Conservation (phyloP, 139 green algal species). For the Auxenochlorella protothecoides region DNA sequence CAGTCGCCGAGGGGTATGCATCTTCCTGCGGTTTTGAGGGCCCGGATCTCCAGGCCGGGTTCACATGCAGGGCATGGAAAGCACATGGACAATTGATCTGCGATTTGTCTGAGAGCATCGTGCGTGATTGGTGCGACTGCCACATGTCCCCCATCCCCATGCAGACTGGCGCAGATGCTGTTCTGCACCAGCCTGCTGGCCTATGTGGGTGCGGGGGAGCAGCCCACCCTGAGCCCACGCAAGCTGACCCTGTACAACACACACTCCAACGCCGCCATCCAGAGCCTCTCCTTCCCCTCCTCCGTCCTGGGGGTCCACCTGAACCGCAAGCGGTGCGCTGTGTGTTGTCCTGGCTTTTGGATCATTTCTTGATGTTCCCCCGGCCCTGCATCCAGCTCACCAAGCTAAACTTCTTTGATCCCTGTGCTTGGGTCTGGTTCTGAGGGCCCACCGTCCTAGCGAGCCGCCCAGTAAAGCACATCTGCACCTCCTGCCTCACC, state of each 20-base stretch:
- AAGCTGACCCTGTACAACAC: slow-evolving; percentile 72
- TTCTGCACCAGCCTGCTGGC: slow-evolving; percentile 71
- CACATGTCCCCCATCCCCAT: not conserved
- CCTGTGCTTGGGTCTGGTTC: too few relatives aligned
- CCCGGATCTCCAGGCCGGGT: too few relatives aligned
- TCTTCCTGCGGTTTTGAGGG: too few relatives aligned
- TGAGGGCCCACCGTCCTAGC: too few relatives aligned
- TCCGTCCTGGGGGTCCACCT: slow-evolving; percentile 59
- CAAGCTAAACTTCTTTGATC: not conserved
- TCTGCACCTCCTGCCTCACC: not conserved
- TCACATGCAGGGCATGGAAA: too few relatives aligned
- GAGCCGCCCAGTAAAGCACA: too few relatives aligned
- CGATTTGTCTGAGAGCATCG: too few relatives aligned
- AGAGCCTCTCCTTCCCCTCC: slow-evolving; percentile 47
- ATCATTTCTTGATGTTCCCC: not conserved
- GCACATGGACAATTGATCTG: too few relatives aligned
- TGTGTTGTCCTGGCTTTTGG: not conserved
- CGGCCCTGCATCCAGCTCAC: not conserved
- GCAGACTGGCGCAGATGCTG: slow-evolving; percentile 71
- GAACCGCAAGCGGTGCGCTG: slow-evolving; percentile 51
- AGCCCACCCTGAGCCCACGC: slow-evolving; percentile 61
- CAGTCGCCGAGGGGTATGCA: too few relatives aligned
- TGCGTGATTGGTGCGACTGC: too few relatives aligned
- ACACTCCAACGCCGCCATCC: slow-evolving; percentile 35
- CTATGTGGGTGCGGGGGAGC: slow-evolving; percentile 64